phyloP scores from a whole-genome alignment of 1,139 yeast genomes.

The Suhomyces anneliseae region DNA sequence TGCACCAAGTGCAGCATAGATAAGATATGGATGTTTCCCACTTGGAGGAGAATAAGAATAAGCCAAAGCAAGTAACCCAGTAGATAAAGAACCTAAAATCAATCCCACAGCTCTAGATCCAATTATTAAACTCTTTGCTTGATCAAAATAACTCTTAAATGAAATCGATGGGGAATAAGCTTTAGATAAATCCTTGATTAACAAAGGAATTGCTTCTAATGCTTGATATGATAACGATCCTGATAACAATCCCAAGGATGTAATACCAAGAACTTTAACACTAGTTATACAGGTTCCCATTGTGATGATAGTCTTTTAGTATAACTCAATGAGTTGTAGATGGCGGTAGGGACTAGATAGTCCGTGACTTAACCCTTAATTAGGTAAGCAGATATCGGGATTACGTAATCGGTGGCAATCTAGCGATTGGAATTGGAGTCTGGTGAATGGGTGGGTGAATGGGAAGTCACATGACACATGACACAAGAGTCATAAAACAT shows the following conservation, averaged over 20 bases:
- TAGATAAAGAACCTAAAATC: constrained; percentile 37
- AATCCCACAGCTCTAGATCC: constrained; percentile 30
- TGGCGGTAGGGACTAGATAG: not conserved
- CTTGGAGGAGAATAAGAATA: constrained; percentile 40
- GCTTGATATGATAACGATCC: constrained; percentile 43
- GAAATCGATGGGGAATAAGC: constrained; percentile 7
- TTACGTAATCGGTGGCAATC: too few species aligned
- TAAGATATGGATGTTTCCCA: constrained; percentile 56
- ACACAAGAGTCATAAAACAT: too few species aligned
- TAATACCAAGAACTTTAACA: constrained; percentile 51
- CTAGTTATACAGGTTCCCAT: constrained; percentile 52
- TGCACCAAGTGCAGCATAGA: constrained; percentile 55
- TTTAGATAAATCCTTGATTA: constrained; percentile 30
- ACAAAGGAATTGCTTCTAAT: constrained; percentile 33
- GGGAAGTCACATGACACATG: too few species aligned
- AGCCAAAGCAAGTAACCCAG: constrained; percentile 43
- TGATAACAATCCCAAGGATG: constrained; percentile 53
- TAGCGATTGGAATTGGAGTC: too few species aligned
- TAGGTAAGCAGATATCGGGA: constrained; percentile 1
- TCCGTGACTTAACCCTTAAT: constrained; percentile 7
- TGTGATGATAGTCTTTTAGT: not conserved
- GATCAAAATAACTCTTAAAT: constrained; percentile 6
- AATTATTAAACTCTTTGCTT: constrained; percentile 9
- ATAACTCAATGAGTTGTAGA: too few species aligned
- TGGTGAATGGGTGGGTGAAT: too few species aligned